These are phyloP conservation scores for Fusarium luffae DNA, from an alignment of 2,329 filamentous ascomycete species.

Conservation along the genomic window DNA sequence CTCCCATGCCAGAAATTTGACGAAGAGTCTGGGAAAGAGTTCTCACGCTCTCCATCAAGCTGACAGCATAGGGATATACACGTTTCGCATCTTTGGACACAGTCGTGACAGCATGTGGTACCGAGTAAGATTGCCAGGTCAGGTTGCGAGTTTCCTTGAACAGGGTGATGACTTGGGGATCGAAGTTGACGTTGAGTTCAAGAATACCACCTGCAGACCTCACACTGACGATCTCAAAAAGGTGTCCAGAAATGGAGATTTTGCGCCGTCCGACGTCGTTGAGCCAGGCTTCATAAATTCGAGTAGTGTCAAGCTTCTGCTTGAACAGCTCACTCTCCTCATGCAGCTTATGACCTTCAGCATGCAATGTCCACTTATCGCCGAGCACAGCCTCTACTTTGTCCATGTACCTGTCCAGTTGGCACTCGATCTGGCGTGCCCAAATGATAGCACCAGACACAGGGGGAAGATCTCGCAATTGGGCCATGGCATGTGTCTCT, in stretches of 20 bases:
- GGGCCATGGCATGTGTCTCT: constrained; percentile 97
- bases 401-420: constrained; percentile 96
- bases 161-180: constrained; percentile 93
- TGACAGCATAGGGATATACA: constrained; percentile 97
- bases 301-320: constrained; percentile 92
- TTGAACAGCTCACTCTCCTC: constrained; percentile 93
- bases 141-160: constrained; percentile 99
- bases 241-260: constrained; percentile 88
- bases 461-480: constrained; percentile 92
- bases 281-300: constrained; percentile 96
- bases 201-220: constrained; percentile 89
- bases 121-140: constrained; percentile 92
- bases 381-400: constrained; percentile 99
- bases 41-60: constrained; percentile 97
- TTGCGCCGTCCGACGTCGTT: constrained; percentile 89
- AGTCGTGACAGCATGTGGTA: constrained; percentile 93
- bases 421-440: constrained; percentile 95
- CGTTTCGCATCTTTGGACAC: constrained; percentile 99
- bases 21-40: constrained; percentile 90
- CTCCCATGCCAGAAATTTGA: constrained; percentile 84
- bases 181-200: constrained; percentile 94
- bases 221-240: constrained; percentile 90
- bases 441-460: constrained; percentile 98
- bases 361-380: constrained; percentile 91
- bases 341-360: constrained; percentile 93